Evolutionary conservation across 2,329 filamentous ascomycete species (phyloP), one percentile per base, ranked within the genome.

Genomic region (Colletotrichum noveboracense): DNA sequence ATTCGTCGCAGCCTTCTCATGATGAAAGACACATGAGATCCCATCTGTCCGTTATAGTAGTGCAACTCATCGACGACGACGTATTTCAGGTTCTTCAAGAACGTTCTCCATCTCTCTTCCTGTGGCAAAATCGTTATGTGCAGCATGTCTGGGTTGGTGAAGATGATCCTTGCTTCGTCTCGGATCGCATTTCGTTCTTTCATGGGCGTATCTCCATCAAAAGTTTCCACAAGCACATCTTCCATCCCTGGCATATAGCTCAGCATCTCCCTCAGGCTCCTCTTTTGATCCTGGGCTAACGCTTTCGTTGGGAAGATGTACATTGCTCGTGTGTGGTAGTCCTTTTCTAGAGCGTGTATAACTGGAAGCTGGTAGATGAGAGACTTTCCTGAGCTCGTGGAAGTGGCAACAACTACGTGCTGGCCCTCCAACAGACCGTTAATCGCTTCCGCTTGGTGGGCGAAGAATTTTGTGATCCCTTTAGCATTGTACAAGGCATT

Each of bases 221-320:
- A 98, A 0, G 97, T 98, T 81, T 98, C 97, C 3, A 98, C 95
- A 21, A 97, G 86, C 0, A 93, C 87, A 56, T 94, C 89, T 81
- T 96, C 92, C 26, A 98, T 85, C 0, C 92, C 93, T 1, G 93
- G 91, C 89, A 99, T 94, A 80, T 94, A 98, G 1, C 90, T 86
- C 76, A 98, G 87, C 81, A 98, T 90, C 69, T 98, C 95, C 80
- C 94, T 95, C 82, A 99, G 87, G 79, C 96, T 98, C 79, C 96
- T 91, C 79, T 93, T 93, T 84, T 99, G 97, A 84, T 99, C 97
- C 83, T 99, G 97, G 0, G 97, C 96, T 18, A 99, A 86, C 2
- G 97, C 97, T 85, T 99, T 99, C 0, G 97, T 99, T 0, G 97
- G 97, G 76, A 99, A 99, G 43, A 99, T 98, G 82, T 98, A 98